Conservation (phyloP, 176 grass and related monocot species). For the Phoenix roebelenii region DNA sequence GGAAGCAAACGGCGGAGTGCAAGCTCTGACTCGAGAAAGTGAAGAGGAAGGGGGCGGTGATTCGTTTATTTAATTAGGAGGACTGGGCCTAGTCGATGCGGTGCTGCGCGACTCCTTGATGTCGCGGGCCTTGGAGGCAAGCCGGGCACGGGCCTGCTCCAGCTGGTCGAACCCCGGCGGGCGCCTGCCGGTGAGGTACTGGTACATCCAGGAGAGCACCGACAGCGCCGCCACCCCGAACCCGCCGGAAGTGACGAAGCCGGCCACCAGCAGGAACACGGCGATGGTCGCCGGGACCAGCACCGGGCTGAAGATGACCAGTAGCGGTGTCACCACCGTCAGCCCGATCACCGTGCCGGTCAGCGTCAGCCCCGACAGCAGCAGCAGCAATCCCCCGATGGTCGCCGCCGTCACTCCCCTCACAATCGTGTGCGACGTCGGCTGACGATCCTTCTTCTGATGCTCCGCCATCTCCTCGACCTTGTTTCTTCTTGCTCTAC, state of each 20-base stretch:
- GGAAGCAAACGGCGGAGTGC: no score
- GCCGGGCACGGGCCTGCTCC: slow-evolving; percentile 60
- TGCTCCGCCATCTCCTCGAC: slow-evolving; percentile 7
- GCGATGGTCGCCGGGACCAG: slow-evolving; percentile 60
- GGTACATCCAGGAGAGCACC: slow-evolving; percentile 97
- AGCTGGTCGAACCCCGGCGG: slow-evolving; percentile 78
- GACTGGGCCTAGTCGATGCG: slow-evolving; percentile 47
- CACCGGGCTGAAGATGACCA: slow-evolving; percentile 93
- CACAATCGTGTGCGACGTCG: slow-evolving; percentile 20
- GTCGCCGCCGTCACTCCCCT: slow-evolving; percentile 58
- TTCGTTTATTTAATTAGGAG: slow-evolving; percentile 14
- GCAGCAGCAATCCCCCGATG: slow-evolving; percentile 52
- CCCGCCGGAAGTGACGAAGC: slow-evolving; percentile 64
- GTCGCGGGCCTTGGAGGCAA: slow-evolving; percentile 67
- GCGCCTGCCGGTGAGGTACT: slow-evolving; percentile 84
- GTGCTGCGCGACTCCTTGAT: slow-evolving; percentile 68
- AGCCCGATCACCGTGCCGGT: slow-evolving; percentile 64
- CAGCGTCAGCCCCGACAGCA: slow-evolving; percentile 67
- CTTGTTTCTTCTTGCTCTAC: slow-evolving; percentile 22
- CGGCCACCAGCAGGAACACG: slow-evolving; percentile 43
- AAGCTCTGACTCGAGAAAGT: no score
- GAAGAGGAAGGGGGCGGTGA: no score
- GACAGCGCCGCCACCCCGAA: slow-evolving; percentile 76
- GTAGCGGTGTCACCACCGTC: slow-evolving; percentile 64
- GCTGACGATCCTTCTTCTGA: slow-evolving; percentile 26